Conservation (phyloP, 176 grass and related monocot genomes). For the Avena insularis region DNA sequence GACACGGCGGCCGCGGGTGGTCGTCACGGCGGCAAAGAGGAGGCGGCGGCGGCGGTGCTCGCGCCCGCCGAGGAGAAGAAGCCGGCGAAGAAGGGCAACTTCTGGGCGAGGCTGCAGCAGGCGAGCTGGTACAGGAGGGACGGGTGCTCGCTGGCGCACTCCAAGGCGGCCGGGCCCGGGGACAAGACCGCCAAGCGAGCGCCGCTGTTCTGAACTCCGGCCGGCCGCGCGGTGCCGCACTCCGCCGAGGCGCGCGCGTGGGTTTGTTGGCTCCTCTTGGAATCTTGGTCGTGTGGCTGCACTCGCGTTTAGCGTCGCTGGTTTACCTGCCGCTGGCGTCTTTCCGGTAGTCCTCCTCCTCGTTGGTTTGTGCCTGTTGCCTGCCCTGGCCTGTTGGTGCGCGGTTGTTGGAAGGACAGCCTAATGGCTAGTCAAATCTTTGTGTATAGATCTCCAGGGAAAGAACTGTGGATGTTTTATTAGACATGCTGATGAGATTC, state of each 20-base stretch:
- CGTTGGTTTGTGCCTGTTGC: too few relatives aligned
- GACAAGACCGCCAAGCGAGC: slow-evolving; percentile 46
- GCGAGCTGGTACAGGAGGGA: slow-evolving; percentile 52
- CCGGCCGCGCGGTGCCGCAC: neutral
- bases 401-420: slow-evolving; percentile 29
- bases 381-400: slow-evolving; percentile 11
- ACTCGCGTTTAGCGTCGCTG: neutral
- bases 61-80: neutral
- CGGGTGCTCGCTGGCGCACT: slow-evolving; percentile 57
- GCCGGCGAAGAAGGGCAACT: slow-evolving; percentile 58
- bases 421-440: slow-evolving; percentile 31
- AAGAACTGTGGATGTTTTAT: neutral
- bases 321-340: neutral
- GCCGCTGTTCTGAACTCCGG: slow-evolving; percentile 45
- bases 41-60: neutral
- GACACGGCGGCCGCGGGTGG: neutral
- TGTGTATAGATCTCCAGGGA: slow-evolving; percentile 37
- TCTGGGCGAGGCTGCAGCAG: slow-evolving; percentile 77
- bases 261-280: neutral
- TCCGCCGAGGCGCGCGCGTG: neutral
- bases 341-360: neutral
- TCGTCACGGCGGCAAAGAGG: neutral
- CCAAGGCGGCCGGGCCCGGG: slow-evolving; percentile 47
- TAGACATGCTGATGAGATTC: too few relatives aligned
- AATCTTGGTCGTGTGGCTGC: neutral